phyloP scores from a whole-genome alignment of 306 rosid species.

The Cicer chorassanicum region DNA sequence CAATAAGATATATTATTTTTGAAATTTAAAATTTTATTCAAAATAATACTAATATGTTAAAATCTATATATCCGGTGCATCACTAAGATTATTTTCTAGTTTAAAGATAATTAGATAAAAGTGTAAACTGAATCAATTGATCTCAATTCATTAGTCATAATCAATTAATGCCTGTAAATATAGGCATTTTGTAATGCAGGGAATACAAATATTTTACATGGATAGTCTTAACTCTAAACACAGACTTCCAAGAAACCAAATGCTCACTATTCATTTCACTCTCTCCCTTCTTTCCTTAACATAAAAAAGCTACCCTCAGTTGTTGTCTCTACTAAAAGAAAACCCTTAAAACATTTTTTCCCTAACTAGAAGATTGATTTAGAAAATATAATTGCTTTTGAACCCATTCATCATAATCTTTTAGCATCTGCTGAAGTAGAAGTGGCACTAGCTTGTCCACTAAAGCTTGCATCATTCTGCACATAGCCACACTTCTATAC shows the following conservation, averaged over 20 bases:
- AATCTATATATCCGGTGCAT: too few species aligned
- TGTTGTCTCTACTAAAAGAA: not conserved
- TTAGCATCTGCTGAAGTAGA: conserved; percentile 72
- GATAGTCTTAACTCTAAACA: not conserved
- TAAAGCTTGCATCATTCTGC: conserved; percentile 94
- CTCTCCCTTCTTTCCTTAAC: not conserved
- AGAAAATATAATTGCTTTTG: conserved; percentile 49
- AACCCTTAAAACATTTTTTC: conserved; percentile 14
- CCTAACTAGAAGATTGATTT: conserved; percentile 32
- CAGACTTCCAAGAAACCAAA: not conserved
- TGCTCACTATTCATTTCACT: conserved; percentile 10
- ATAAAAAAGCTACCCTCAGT: not conserved
- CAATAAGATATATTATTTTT: too few species aligned
- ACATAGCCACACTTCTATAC: conserved; percentile 30
- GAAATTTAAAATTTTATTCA: too few species aligned
- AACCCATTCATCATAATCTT: conserved; percentile 86
- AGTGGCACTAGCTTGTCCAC: conserved; percentile 79
- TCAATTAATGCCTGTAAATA: too few species aligned
- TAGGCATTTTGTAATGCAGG: too few species aligned
- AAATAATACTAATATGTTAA: too few species aligned
- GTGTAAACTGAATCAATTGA: too few species aligned
- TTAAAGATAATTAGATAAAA: too few species aligned
- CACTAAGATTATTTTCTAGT: too few species aligned
- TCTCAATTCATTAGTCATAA: too few species aligned
- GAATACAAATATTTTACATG: not conserved